These are phyloP conservation scores for Colletotrichum chlorophyti DNA, from an alignment of 2,329 filamentous ascomycete genomes.

Conservation along the genomic window DNA sequence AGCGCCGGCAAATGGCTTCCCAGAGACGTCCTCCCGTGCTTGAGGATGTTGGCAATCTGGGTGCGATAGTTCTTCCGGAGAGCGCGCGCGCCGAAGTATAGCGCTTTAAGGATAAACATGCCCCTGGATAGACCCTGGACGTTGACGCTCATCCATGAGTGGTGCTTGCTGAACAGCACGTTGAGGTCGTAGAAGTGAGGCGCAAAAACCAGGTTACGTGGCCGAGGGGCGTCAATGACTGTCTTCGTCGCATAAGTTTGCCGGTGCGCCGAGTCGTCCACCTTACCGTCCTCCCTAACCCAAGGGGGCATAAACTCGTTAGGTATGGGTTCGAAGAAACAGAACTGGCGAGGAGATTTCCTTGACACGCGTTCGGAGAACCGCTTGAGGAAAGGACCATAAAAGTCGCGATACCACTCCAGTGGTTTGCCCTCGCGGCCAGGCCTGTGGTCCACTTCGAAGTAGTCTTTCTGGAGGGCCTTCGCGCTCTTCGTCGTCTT, in stretches of 20 bases:
- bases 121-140: constrained; percentile 48
- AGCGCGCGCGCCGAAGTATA: constrained; percentile 47
- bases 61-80: constrained; percentile 46
- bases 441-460: constrained; percentile 45
- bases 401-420: constrained; percentile 51
- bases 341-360: constrained; percentile 37
- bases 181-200: constrained; percentile 52
- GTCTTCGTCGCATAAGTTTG: constrained; percentile 38
- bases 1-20: constrained; percentile 41
- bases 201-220: constrained; percentile 45
- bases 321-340: constrained; percentile 48
- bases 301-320: constrained; percentile 49
- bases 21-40: constrained; percentile 39
- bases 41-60: constrained; percentile 45
- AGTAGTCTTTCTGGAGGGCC: constrained; percentile 41
- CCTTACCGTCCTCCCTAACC: constrained; percentile 29
- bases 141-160: constrained; percentile 45
- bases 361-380: constrained; percentile 43
- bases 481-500: constrained; percentile 35
- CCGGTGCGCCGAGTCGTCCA: neutral
- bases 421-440: constrained; percentile 41
- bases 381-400: constrained; percentile 45
- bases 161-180: constrained; percentile 45
- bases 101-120: constrained; percentile 46
- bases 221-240: constrained; percentile 36